Evolutionary conservation across 306 rosid genomes (phyloP), one percentile per base, ranked within the genome.

Genomic region (Calophaca sinica): DNA sequence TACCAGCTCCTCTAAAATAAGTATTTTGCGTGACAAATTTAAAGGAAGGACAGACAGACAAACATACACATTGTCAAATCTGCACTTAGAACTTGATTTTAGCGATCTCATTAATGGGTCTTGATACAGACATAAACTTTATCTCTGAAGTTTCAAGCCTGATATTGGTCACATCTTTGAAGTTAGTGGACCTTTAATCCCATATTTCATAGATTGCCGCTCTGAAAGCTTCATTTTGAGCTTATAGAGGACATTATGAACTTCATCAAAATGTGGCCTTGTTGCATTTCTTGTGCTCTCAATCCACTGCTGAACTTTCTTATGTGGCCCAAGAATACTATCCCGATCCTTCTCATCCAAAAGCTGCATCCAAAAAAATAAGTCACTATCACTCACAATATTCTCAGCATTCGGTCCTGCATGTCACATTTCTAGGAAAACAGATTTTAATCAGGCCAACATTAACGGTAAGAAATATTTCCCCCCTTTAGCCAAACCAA

Each of bases 191-290:
- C 71, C 50, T 72, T 78, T 85, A 55, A 7, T 32, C 64, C 79
- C 82, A 7, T 88, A 66, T 45, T 70, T 53, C 8, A 49, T 42
- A n/a, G 77, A 61, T 68, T 64, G 77, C 87, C 39, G 82, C 87
- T 29, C 54, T 42, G 73, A 80, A 44, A 89, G 61, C 62, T 49
- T 88, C 51, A 29, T 58, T 80, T 87, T 94, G 77, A 86, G 68
- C 77, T 64, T 81, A 72, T 38, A 77, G 35, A 94, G 89, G 50
- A 86, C 8, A 11, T 76, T 76, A 72, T 91, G 97, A 63, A 88
- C 89, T 78, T 90, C 96, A 31, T 94, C 87, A 82, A 91, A 94
- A 77, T 90, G 93, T 61, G 97, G 99, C 59, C 65, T 88, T 0
- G 91, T 92, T 49, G 96, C 96, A 75, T 52, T 81, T 85, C 62